Evolutionary conservation across 441 rosid species (phyloP), one percentile per base, ranked within the genome.

Genomic region (Aquilaria agallochum): DNA sequence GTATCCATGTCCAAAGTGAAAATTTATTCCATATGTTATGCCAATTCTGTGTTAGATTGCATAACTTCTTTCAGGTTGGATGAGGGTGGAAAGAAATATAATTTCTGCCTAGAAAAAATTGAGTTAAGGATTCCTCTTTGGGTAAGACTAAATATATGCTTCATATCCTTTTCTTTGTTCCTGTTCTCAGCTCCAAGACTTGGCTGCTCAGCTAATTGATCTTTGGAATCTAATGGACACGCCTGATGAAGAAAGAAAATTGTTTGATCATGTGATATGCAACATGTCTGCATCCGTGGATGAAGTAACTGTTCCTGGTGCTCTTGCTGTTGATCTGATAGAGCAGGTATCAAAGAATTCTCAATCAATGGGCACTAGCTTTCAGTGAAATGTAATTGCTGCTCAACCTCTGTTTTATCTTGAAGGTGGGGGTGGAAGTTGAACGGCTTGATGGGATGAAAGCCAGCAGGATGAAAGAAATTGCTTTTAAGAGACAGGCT

Each of bases 171-270:
- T 36, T 36, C 42, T 8, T 31, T 20, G 27, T 20, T 8, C 42
- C 8, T 4, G 7, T 8, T 36, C 7, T 36, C 87, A 92, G 98
- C 96, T 92, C 68, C 95, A 92, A 83, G 95, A 83, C 63, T 81
- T 87, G 60, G 87, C 95, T 33, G 76, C 83, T 58, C 95, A 89
- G 78, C 72, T 92, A 56, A 73, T 73, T 69, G 98, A 92, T 62
- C 83, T 89, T 46, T 92, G 98, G 98, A 92, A 89, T 73, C 78
- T 89, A 67, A 89, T 92, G 98, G 98, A 92, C 72, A 87, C 96
- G 51, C 79, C 93, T 5, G 73, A 49, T 9, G 96, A 92, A 64
- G 98, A 87, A 60, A 76, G 96, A 52, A 74, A 76, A 66, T 69
- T 85, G 68, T 92, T 89, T 75, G 84, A 84, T 68, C 96, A 89